Base-by-base conservation (phyloP, 2,329 filamentous ascomycete genomes). In the Penicillium sp. region DNA sequence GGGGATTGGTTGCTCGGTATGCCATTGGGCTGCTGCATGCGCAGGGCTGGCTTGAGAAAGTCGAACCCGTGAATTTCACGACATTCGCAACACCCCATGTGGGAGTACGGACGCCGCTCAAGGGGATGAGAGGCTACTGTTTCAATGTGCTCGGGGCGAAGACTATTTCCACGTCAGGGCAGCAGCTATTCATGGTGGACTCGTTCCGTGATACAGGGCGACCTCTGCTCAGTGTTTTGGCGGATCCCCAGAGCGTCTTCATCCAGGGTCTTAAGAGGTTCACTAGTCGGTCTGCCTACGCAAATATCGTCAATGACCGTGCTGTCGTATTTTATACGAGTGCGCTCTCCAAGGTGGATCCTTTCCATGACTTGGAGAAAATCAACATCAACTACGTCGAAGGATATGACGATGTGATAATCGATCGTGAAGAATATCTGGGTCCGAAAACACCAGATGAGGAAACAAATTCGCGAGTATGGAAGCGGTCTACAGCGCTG, bases 1-100 rank as follows among this genome's bases (percentile, higher is more conserved):
- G 90, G 30, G 90, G 90, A 0, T 70, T 96, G 5, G 80, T 96
- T 3, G 80, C 86, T 7, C 76, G 90, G 42, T 96, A 95, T 67
- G 84, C 85, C 2, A 75, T 95, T 39, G 90, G 90, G 0, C 68
- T 96, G 54, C 72, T 96, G 3, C 79, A 89, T 52, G 81, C 85
- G 37, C 85, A 84, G 54, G 87, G 88, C 6, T 72, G 86, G 41
- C 80, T 96, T 39, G 82, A 94, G 39, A 74, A 74, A 41, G 73
- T 96, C 16, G 75, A 87, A 57, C 90, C 90, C 48, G 77, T 90
- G 76, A 95, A 94, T 70, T 95, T 96, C 65, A 86, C 84, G 2
- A 95, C 89, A 1, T 95, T 96, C 64, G 90, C 85, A 4, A 82
- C 84, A 20, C 90, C 85, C 15, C 85, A 89, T 64, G 72, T 89